Evolutionary conservation across 306 rosid species (phyloP), one percentile per base, ranked within the genome.

Genomic region (Inga laurina): DNA sequence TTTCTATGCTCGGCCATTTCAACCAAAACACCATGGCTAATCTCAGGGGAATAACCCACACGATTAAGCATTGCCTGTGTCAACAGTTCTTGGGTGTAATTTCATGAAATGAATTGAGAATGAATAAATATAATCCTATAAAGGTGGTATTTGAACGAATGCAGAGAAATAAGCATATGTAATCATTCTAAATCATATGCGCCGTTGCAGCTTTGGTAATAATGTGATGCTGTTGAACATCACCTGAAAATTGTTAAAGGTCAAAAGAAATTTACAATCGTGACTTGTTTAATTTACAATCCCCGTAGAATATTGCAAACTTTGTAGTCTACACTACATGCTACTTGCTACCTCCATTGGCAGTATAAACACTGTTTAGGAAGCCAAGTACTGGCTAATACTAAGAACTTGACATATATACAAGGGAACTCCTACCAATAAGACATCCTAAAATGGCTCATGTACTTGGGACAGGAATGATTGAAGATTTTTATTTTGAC

Each of bases 1-100:
- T 94, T 96, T 77, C 93, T 92, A 37, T 92, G 89, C 89, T 96
- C 99, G 10, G 92, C 98, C 91, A 78, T 92, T 84, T 92, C 98
- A 62, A 94, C 98, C 86, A 94, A 82, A 79, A 89, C 90, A 39
- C 97, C 91, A 44, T 96, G 99, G 89, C 93, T 92, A 74, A 96
- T 86, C 83, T 95, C 98, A n/a, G 93, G 97, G 62, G 88, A 57
- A 88, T 95, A 95, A 59, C 98, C 98, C 74, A 89, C 91, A 35
- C 87, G 98, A 73, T 86, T 92, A 39, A 96, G 97, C 86, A 90
- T 85, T 39, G 91, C 92, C 99, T 96, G 97, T 85, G 72, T 44
- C 84, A 83, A 32, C 62, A 75, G 41, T 46, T 46, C 57, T 84
- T 70, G n/a, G 61, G 49, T 54, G 45, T 75, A 8, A 56, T 44